Conservation (phyloP, 1,284 basidiomycete species). For the Heterobasidion annosum region DNA sequence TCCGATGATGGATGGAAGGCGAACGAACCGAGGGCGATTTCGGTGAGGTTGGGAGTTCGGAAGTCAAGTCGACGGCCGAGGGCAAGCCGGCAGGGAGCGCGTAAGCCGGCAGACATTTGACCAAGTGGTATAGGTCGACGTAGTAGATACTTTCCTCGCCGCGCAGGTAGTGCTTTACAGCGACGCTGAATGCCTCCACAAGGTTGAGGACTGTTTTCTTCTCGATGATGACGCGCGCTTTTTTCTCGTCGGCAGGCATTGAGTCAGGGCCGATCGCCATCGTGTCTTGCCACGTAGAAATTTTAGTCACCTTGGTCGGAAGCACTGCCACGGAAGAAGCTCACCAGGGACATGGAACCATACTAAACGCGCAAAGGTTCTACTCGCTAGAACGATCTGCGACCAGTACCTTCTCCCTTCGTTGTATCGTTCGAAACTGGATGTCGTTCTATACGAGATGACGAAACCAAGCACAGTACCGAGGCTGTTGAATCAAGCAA, state of each 20-base stretch:
- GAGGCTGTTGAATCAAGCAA: constrained; percentile 24
- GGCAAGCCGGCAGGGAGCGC: constrained; percentile 48
- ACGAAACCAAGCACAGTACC: constrained; percentile 63
- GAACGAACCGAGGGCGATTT: neutral
- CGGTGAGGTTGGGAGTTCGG: constrained; percentile 8
- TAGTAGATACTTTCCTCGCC: constrained; percentile 43
- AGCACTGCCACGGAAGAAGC: neutral
- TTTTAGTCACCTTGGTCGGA: neutral
- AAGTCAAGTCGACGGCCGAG: constrained; percentile 26
- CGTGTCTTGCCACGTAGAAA: constrained; percentile 9
- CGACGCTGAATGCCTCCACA: constrained; percentile 41
- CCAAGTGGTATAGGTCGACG: constrained; percentile 55
- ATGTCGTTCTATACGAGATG: constrained; percentile 62
- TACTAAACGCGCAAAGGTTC: constrained; percentile 45
- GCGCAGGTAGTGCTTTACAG: constrained; percentile 49
- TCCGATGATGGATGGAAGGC: constrained; percentile 1
- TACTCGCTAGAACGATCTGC: constrained; percentile 49
- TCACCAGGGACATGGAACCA: constrained; percentile 60
- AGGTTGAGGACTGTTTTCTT: constrained; percentile 59
- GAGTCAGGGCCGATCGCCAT: constrained; percentile 17
- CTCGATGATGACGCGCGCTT: constrained; percentile 50
- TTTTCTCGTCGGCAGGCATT: constrained; percentile 26
- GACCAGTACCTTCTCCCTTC: constrained; percentile 68
- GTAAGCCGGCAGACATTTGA: constrained; percentile 63
- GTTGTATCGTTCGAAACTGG: constrained; percentile 69